phyloP scores from a whole-genome alignment of 495 filamentous ascomycete species.

The Podospora anserina region DNA sequence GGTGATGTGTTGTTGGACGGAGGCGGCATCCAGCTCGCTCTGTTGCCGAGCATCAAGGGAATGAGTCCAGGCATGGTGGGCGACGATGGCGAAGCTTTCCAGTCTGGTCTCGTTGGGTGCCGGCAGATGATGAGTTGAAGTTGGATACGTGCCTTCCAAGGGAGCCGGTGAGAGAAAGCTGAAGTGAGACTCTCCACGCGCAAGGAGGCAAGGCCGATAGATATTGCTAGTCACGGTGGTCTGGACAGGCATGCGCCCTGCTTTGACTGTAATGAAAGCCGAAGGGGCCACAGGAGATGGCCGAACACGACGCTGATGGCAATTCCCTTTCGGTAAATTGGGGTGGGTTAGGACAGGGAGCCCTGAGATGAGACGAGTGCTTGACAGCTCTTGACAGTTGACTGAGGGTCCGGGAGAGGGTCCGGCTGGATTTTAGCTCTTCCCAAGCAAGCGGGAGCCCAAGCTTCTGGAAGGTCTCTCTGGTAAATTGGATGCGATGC shows the following conservation, averaged over 20 bases:
- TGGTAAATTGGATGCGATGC: slow-evolving; percentile 1
- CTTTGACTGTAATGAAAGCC: slow-evolving; percentile 16
- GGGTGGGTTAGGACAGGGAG: slow-evolving; percentile 14
- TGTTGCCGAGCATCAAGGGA: slow-evolving; percentile 33
- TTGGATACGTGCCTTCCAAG: not conserved
- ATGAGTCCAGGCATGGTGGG: slow-evolving; percentile 24
- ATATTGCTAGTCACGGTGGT: slow-evolving; percentile 5
- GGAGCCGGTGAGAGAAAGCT: slow-evolving; percentile 7
- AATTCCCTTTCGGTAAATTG: slow-evolving; percentile 22
- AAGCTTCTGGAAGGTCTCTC: not conserved
- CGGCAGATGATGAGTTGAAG: slow-evolving; percentile 3
- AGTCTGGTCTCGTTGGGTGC: not conserved
- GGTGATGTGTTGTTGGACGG: slow-evolving; percentile 6
- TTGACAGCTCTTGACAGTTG: slow-evolving; percentile 14
- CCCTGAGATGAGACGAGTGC: slow-evolving; percentile 18
- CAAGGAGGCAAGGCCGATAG: not conserved
- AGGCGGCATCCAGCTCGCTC: slow-evolving; percentile 22
- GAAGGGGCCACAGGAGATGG: slow-evolving; percentile 8
- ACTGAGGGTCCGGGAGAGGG: slow-evolving; percentile 11
- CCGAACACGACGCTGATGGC: slow-evolving; percentile 12
- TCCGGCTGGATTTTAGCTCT: slow-evolving; percentile 1
- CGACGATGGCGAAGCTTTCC: slow-evolving; percentile 11
- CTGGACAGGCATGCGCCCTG: slow-evolving; percentile 21
- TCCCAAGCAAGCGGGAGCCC: not conserved
- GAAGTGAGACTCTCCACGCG: slow-evolving; percentile 13